These are phyloP conservation scores for Chlorella sp. DNA, from an alignment of 139 green algal genomes.

Conservation along the genomic window DNA sequence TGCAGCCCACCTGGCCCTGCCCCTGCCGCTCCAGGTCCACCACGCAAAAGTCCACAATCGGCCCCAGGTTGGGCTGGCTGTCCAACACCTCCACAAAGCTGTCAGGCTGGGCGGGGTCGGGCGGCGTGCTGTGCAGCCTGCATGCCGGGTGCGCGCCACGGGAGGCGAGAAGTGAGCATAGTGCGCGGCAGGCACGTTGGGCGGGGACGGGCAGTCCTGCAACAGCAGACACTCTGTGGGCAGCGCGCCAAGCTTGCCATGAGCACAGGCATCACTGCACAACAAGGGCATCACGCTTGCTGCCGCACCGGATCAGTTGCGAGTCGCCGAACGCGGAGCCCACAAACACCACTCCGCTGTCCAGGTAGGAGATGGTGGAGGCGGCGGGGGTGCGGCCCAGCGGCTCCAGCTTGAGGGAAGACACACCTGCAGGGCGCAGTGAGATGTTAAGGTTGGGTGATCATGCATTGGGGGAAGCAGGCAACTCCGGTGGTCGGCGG, in stretches of 20 bases:
- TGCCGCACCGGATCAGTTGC: slow-evolving; percentile 78
- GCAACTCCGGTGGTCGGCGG: too few species aligned
- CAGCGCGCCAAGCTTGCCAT: background rate
- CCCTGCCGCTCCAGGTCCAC: slow-evolving; percentile 96
- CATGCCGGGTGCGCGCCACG: background rate
- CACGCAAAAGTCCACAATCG: slow-evolving; percentile 95
- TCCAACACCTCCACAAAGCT: slow-evolving; percentile 87
- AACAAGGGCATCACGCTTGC: background rate
- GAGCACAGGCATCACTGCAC: background rate
- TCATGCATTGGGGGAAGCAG: too few species aligned
- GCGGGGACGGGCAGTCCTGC: background rate
- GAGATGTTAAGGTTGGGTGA: too few species aligned
- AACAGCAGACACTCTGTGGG: too few species aligned
- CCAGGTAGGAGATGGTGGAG: slow-evolving; percentile 90
- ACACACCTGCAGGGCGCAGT: slow-evolving; percentile 45
- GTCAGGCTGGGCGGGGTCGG: slow-evolving; percentile 39
- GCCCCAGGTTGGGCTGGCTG: slow-evolving; percentile 88
- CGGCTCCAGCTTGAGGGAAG: slow-evolving; percentile 79
- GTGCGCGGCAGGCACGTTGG: background rate
- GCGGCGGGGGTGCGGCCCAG: slow-evolving; percentile 81
- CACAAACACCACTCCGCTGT: slow-evolving; percentile 93
- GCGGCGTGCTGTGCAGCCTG: slow-evolving; percentile 36
- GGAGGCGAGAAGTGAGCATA: too few species aligned
- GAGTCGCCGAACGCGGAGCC: slow-evolving; percentile 63
- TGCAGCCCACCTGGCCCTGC: slow-evolving; percentile 79